A percentile compares a stretch with the other conserved stretches of the same genome.
Evolutionary conservation across 192 early-diverging fungal genomes (phyloP).

Genomic region (Podila epicladia): DNA sequence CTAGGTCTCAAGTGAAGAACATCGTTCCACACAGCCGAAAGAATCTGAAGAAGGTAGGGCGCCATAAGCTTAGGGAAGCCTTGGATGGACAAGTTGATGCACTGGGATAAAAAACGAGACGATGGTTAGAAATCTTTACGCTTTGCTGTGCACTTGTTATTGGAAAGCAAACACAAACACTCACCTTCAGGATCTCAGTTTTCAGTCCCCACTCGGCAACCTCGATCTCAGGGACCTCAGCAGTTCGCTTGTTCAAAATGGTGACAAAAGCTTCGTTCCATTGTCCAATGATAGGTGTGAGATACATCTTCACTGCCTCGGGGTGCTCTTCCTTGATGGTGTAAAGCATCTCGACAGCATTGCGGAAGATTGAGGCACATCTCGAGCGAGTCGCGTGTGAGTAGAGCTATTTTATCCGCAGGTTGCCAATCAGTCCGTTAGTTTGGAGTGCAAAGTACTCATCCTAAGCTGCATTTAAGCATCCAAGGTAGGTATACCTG

Average conservation of each 20-base stretch:
- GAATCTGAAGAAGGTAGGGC: constrained; percentile 57
- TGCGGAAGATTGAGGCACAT: constrained; percentile 83
- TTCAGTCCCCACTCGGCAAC: constrained; percentile 72
- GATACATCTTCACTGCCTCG: constrained; percentile 70
- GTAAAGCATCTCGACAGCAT: constrained; percentile 86
- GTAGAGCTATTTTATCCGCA: constrained; percentile 53
- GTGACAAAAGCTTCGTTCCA: constrained; percentile 81
- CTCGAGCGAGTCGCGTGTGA: constrained; percentile 75
- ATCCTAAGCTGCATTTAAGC: neutral
- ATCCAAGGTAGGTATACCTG: constrained; percentile 43
- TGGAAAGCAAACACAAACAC: neutral
- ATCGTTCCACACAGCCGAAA: constrained; percentile 79
- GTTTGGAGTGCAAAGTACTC: neutral
- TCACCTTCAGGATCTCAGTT: constrained; percentile 77
- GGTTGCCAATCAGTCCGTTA: neutral
- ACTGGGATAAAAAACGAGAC: constrained; percentile 46
- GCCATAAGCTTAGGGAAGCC: constrained; percentile 72
- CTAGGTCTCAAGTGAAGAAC: constrained; percentile 64
- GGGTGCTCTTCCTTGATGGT: constrained; percentile 84
- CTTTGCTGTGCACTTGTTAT: neutral
- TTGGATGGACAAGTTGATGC: constrained; percentile 65
- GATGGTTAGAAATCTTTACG: neutral
- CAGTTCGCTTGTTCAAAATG: constrained; percentile 68
- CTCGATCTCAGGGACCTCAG: constrained; percentile 53
- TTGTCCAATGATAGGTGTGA: constrained; percentile 78